These are phyloP conservation scores for Paramecium sonneborni DNA, from an alignment of 73 alveolate species.

Conservation along the genomic window DNA sequence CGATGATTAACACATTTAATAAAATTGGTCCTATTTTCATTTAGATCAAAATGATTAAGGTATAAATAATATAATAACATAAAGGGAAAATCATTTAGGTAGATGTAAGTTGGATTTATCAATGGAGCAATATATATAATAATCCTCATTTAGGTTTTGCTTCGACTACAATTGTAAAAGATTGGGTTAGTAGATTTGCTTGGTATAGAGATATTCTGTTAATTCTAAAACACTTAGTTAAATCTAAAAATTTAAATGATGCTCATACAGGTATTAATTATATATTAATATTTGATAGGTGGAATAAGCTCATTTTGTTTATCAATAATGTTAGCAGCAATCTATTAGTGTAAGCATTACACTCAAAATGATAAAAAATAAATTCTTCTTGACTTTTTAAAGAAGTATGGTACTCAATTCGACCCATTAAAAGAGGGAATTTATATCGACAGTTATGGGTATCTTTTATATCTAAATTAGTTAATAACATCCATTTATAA, in stretches of 20 bases:
- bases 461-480: not conserved
- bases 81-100: not conserved
- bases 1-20: not conserved
- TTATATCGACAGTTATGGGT: not conserved
- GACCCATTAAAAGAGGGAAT: constrained; percentile 42
- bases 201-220: not conserved
- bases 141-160: constrained; percentile 46
- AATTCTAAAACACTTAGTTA: constrained; percentile 6
- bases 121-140: not conserved
- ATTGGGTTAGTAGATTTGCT: constrained; percentile 1
- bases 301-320: constrained; percentile 57
- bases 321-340: constrained; percentile 52
- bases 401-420: constrained; percentile 38
- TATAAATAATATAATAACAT: not conserved
- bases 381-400: constrained; percentile 32
- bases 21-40: not conserved
- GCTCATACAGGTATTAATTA: constrained; percentile 3
- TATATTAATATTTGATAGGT: not conserved
- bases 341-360: not conserved
- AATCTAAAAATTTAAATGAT: constrained; percentile 51
- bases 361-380: constrained; percentile 6
- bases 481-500: not conserved
- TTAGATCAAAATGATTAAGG: not conserved
- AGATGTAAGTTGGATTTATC: not conserved
- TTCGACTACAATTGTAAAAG: not conserved